Base-by-base conservation (phyloP, 768 basidiomycete genomes). In the Neoboletus subvelutipes region DNA sequence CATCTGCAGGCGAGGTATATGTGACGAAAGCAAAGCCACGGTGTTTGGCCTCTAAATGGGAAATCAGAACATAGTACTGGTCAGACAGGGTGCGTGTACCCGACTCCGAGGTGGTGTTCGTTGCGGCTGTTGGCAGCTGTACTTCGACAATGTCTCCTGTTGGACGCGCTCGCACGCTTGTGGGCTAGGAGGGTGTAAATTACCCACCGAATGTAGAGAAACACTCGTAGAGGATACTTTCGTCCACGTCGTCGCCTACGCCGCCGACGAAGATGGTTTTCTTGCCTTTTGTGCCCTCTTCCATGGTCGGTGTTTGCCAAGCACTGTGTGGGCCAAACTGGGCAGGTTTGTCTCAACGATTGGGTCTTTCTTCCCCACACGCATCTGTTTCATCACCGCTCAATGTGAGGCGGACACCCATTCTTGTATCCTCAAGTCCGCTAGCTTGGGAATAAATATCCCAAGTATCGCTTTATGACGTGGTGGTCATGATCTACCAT, bases 11-110 rank as follows among this genome's bases (percentile, higher is more conserved):
- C 8, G 87, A 88, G 12, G 85, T 75, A 70, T 84, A 98, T 2
- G 94, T 94, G 47, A 98, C 83, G 69, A 98, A 98, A 10, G 88
- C 96, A 75, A 94, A 98, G 11, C 95, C 96, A 45, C 94, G 86
- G 71, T 93, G 92, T 75, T 90, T 92, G n/a, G 75, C 73, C 59
- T 88, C 89, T 89, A 56, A 33, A 20, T 20, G 22, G 36, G 28
- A 22, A 26, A 22, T 60, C 20, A 61, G 45, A 46, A 37, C n/a
- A n/a, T 34, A 15, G 9, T n/a, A 20, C 0, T 48, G 52, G 54
- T 36, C 52, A 60, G 51, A 53, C 48, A 29, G n/a, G 54, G 33
- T 18, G 37, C 17, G 26, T 22, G 26, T 61, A 85, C 88, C 86
- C 56, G 80, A 75, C 53, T 84, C 85, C 55, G 83, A 76, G 60